Conservation (phyloP, 768 basidiomycete genomes). For the Lactarius akahatsu region DNA sequence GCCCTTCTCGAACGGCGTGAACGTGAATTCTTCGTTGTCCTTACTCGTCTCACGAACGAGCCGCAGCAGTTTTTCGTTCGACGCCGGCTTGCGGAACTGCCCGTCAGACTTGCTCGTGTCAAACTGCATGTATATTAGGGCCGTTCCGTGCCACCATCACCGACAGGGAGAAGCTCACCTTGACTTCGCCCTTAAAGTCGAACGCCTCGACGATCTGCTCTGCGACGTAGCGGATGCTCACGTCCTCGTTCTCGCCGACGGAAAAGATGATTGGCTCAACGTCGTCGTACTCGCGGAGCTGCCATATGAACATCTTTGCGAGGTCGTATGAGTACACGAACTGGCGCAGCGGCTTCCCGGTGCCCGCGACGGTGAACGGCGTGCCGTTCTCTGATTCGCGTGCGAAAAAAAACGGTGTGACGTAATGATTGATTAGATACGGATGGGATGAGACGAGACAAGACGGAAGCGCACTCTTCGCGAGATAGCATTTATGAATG, state of each 20-base stretch:
- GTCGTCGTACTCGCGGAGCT: conserved; percentile 84
- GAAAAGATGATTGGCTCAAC: conserved; percentile 93
- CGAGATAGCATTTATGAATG: conserved; percentile 89
- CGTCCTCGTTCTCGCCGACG: conserved; percentile 89
- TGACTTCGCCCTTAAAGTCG: conserved; percentile 71
- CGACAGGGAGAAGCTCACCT: conserved; percentile 42
- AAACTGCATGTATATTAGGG: conserved; percentile 48
- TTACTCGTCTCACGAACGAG: conserved; percentile 35
- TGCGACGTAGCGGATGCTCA: conserved; percentile 85
- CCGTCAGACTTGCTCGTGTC: conserved; percentile 83
- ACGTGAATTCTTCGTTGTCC: conserved; percentile 76
- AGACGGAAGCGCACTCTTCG: conserved; percentile 57
- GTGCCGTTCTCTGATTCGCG: conserved; percentile 68
- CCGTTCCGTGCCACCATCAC: neutral
- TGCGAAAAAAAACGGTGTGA: neutral
- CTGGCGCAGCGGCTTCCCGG: conserved; percentile 89
- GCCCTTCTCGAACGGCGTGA: conserved; percentile 79
- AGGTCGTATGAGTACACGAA: conserved; percentile 97
- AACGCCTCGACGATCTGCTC: conserved; percentile 84
- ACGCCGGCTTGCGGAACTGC: conserved; percentile 93
- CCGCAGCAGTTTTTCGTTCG: conserved; percentile 71
- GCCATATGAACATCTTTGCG: conserved; percentile 93
- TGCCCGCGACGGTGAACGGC: conserved; percentile 81
- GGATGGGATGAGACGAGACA: no score
- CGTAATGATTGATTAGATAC: neutral